Evolutionary conservation across 257 asterid genomes (phyloP), one percentile per base, ranked within the genome.

Genomic region (Lycium barbarum): DNA sequence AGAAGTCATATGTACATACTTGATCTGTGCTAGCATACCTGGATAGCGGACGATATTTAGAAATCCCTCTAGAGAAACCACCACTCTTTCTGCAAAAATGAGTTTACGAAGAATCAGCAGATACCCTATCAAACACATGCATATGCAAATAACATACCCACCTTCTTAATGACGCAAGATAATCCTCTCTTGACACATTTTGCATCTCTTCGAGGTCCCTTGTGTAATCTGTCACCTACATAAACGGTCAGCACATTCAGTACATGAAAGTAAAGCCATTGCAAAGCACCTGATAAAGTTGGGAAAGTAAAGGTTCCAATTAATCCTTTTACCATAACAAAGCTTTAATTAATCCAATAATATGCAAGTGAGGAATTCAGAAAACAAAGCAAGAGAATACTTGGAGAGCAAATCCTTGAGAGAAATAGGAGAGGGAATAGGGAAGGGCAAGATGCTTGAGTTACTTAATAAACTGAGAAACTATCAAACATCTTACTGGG

Each of bases 191-290:
- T 4, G 98, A 89, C 84, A 96, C 90, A 84, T 93, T 95, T 84
- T 96, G 98, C 99, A 96, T 96, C 91, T 96, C 99, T 88, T 93
- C 99, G 20, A 96, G 98, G 90, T 96, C 99, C 92, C 98, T 92
- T 49, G 94, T 76, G 84, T 96, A 96, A 90, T 96, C 98, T 78
- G 93, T 96, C 84, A 96, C 99, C 99, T 96, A 89, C 89, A 79
- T 73, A 45, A 38, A 61, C 33, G 11, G 47, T 51, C 45, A 9
- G 55, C 13, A 2, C 26, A 62, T 54, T 35, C 14, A 78, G 65
- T 78, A 78, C 82, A 78, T 26, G 65, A 53, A 74, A 26, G 33
- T 83, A 67, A 49, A 66, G 3, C 33, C 67, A 83, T 47, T 53
- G 74, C 49, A 22, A 33, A 47, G n/a, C 78, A 66, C 45, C 67